Evolutionary conservation across 495 filamentous ascomycete species (phyloP).

Genomic region (Thozetella sp.): DNA sequence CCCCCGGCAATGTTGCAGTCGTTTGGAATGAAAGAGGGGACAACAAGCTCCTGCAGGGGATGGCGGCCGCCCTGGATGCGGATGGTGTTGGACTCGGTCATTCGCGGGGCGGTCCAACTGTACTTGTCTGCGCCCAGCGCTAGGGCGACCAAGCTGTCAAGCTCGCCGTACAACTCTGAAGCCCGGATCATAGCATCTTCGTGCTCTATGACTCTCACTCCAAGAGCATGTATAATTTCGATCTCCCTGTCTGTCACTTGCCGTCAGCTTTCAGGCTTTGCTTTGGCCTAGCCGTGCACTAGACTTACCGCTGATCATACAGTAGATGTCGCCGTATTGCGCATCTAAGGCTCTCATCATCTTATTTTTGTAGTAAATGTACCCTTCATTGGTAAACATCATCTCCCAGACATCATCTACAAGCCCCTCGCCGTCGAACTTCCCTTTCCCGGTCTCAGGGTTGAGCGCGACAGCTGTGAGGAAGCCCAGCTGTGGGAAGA

Average conservation of each 20-base stretch:
- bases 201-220: constrained; percentile 70
- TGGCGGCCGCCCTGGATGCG: constrained; percentile 83
- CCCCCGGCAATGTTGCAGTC: constrained; percentile 75
- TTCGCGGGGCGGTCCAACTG: constrained; percentile 67
- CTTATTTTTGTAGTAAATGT: constrained; percentile 85
- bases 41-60: constrained; percentile 85
- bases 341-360: constrained; percentile 84
- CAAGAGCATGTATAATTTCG: constrained; percentile 80
- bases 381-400: constrained; percentile 72
- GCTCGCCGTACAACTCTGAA: constrained; percentile 81
- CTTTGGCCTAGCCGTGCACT: not conserved
- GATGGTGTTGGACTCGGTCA: constrained; percentile 74
- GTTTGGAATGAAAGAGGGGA: constrained; percentile 86
- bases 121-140: constrained; percentile 78
- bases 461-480: constrained; percentile 75
- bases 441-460: constrained; percentile 56
- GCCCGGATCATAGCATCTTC: constrained; percentile 66
- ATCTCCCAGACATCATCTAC: constrained; percentile 69
- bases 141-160: constrained; percentile 86
- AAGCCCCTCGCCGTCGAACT: constrained; percentile 64
- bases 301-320: constrained; percentile 73
- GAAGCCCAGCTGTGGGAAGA: constrained; percentile 91
- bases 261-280: not conserved
- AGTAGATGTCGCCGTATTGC: constrained; percentile 83
- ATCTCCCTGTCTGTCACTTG: constrained; percentile 76